These are phyloP conservation scores for Isoetes engelmannii DNA, from an alignment of 83 land plant species.

Conservation along the genomic window DNA sequence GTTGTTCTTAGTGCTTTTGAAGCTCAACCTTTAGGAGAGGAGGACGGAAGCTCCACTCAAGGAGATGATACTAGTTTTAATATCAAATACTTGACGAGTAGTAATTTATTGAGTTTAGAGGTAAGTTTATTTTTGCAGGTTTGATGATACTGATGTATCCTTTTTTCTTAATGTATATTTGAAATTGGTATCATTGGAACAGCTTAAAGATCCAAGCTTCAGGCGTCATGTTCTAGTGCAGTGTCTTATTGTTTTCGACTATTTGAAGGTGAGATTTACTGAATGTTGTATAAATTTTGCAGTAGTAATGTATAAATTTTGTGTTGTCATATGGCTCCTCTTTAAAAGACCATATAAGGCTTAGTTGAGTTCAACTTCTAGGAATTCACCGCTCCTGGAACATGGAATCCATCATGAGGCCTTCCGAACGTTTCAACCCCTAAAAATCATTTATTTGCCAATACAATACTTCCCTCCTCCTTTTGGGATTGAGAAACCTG, in stretches of 20 bases:
- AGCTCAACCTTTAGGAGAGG: slow-evolving; percentile 88
- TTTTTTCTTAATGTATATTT: no score
- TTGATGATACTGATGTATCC: background rate
- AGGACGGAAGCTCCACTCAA: slow-evolving; percentile 72
- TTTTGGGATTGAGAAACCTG: background rate
- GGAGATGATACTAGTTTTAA: slow-evolving; percentile 73
- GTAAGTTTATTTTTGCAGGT: slow-evolving; percentile 19
- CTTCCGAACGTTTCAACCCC: no score
- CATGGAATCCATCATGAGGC: no score
- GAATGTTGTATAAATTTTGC: background rate
- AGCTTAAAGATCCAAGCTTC: slow-evolving; percentile 96
- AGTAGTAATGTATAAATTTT: background rate
- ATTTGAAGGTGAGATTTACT: slow-evolving; percentile 56
- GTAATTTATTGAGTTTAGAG: slow-evolving; percentile 94
- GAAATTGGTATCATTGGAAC: background rate
- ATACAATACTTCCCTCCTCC: no score
- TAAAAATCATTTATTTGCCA: no score
- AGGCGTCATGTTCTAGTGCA: slow-evolving; percentile 92
- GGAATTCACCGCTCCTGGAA: no score
- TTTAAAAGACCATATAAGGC: no score
- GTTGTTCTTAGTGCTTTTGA: slow-evolving; percentile 88
- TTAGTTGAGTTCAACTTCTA: no score
- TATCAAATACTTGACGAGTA: slow-evolving; percentile 93
- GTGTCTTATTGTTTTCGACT: slow-evolving; percentile 89
- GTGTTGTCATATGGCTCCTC: no score